These are phyloP conservation scores for Oryza coarctata DNA, from an alignment of 176 grass and related monocot genomes.

Conservation along the genomic window DNA sequence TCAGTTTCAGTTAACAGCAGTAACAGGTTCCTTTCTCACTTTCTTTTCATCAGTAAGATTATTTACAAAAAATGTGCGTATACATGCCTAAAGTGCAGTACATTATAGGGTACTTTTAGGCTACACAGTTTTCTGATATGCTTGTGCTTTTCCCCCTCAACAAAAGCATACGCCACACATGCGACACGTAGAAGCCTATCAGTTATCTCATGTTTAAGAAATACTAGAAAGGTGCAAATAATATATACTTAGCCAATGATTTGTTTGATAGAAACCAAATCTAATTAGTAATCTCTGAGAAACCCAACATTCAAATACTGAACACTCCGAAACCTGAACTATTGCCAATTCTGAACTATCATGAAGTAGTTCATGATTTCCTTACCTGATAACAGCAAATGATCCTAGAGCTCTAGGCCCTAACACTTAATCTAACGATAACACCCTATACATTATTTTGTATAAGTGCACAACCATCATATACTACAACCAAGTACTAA, in stretches of 20 bases:
- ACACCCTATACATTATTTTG: neutral
- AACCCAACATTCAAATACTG: neutral
- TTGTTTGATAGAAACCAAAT: neutral
- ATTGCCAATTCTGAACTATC: neutral
- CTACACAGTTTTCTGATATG: conserved; percentile 27
- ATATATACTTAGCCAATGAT: neutral
- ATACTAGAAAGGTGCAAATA: neutral
- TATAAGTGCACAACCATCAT: neutral
- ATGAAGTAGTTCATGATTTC: neutral
- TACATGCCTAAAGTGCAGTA: neutral
- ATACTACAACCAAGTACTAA: neutral
- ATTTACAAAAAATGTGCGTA: conserved; percentile 11
- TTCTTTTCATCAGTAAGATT: neutral
- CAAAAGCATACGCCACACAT: conserved; percentile 8
- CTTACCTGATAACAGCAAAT: neutral
- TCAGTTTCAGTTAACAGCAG: neutral
- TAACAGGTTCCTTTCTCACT: neutral
- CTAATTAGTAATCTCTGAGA: neutral
- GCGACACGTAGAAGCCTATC: neutral
- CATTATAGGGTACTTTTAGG: neutral
- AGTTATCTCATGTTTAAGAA: neutral
- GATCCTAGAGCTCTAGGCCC: neutral
- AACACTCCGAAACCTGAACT: neutral
- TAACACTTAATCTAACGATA: neutral
- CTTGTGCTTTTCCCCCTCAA: conserved; percentile 17